These are phyloP conservation scores for Handroanthus guayacan DNA, from an alignment of 257 asterid genomes.

Conservation along the genomic window DNA sequence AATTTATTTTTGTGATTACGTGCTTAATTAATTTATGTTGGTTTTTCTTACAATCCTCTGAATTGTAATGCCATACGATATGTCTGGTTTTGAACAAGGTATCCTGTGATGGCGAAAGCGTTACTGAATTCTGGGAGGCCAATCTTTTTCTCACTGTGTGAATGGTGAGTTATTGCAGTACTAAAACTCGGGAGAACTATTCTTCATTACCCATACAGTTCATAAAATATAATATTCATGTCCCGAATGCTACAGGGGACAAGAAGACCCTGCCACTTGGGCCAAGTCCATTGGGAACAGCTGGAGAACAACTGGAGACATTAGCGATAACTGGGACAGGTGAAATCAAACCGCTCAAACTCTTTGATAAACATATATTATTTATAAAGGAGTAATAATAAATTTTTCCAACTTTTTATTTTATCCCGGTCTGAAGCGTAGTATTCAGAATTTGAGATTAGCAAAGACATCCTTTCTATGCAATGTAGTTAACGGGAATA, in stretches of 20 bases:
- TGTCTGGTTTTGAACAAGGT: conserved; percentile 49
- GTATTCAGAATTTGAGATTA: not conserved
- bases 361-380: not conserved
- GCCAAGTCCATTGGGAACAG: conserved; percentile 81
- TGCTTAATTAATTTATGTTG: not conserved
- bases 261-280: conserved; percentile 97
- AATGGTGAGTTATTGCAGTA: conserved; percentile 64
- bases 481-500: not conserved
- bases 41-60: not conserved
- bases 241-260: conserved; percentile 66
- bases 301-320: conserved; percentile 98
- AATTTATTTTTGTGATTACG: not conserved
- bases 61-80: not conserved
- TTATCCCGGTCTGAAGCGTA: not conserved
- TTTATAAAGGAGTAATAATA: not conserved
- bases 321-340: conserved; percentile 82
- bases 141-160: conserved; percentile 89
- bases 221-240: not conserved
- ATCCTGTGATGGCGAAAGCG: conserved; percentile 81
- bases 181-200: not conserved
- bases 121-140: conserved; percentile 82
- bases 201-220: not conserved
- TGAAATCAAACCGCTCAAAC: conserved; percentile 32
- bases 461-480: not conserved
- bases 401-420: not conserved